Conservation (phyloP, 2,329 filamentous ascomycete species). For the Colletotrichum sp. region DNA sequence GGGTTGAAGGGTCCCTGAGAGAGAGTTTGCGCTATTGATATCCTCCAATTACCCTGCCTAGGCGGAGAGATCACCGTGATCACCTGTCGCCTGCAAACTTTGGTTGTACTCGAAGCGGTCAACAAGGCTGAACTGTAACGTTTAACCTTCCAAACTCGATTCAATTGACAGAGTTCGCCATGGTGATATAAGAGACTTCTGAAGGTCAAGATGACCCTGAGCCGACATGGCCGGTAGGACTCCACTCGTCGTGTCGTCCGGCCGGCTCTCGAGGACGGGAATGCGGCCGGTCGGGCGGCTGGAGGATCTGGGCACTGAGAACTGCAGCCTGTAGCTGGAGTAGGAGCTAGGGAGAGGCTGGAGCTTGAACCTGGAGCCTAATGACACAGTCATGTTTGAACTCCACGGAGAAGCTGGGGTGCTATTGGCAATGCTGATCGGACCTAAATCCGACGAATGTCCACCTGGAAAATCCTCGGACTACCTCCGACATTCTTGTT, state of each 20-base stretch:
- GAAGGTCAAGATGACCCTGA: not conserved
- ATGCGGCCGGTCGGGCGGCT: not conserved
- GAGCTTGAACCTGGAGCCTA: not conserved
- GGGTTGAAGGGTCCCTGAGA: constrained; percentile 1
- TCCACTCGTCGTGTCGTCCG: not conserved
- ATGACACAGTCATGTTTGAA: constrained; percentile 1
- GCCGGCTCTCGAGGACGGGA: not conserved
- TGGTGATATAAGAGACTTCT: constrained; percentile 8
- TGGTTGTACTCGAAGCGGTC: constrained; percentile 1
- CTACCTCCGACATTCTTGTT: not conserved
- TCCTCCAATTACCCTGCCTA: not conserved
- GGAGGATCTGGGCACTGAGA: not conserved
- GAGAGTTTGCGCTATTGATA: constrained; percentile 20
- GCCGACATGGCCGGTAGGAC: not conserved
- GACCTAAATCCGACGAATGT: not conserved
- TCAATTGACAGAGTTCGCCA: constrained; percentile 2
- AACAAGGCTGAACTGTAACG: constrained; percentile 20
- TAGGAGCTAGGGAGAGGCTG: not conserved
- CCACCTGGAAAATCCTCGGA: not conserved
- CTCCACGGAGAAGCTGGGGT: not conserved
- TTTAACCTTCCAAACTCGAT: not conserved
- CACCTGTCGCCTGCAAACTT: constrained; percentile 12
- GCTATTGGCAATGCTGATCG: not conserved
- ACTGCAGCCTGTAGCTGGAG: not conserved
- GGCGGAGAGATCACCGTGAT: constrained; percentile 18